Base-by-base conservation (phyloP, 345 rosid species). In the Salix koriyanagi region DNA sequence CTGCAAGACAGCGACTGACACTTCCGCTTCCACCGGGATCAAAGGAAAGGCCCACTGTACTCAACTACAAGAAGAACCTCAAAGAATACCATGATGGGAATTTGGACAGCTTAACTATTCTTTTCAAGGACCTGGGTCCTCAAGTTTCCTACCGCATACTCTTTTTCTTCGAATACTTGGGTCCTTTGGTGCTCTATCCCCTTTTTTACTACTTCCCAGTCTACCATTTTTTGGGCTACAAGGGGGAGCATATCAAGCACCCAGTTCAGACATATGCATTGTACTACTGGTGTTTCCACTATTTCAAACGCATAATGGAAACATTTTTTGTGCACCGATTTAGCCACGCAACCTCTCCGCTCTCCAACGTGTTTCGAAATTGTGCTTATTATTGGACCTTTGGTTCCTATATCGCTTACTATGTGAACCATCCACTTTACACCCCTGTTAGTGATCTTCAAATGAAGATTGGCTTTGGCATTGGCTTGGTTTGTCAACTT, bases 221-320 rank as follows among this genome's bases (percentile, higher is more conserved):
- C 25, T 96, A 96, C 84, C 50, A 84, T 26, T 91, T 74, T 86
- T 87, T 96, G 60, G 98, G 99, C 75, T 94, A 90, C 74, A 76
- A 86, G 71, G 88, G 82, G 61, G 83, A 88, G 65, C 89, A 86
- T 67, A 88, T 84, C 72, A 86, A 88, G 77, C 92, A 86, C 79
- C 98, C 97, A 7, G 97, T 90, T 44, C 99, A 96, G 82, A 96
- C 94, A 28, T 94, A 94, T 83, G 97, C 98, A 76, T 72, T 96
- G 81, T 96, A 91, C 88, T 94, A 85, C 79, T 94, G 97, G 98
- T 96, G 93, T 81, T 86, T 96, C 85, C 99, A 96, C 89, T 96
- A 96, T 87, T 89, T 88, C 82, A 96, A 96, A 82, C 90, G 98
- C 9, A 94, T 96, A 77, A 85, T 94, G 90, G 99, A 96, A 77